Percentiles rank a stretch among this genome's conserved stretches.
These are phyloP conservation scores for Debaryomyces nepalensis DNA, from an alignment of 1,139 yeast species.

Conservation along the genomic window DNA sequence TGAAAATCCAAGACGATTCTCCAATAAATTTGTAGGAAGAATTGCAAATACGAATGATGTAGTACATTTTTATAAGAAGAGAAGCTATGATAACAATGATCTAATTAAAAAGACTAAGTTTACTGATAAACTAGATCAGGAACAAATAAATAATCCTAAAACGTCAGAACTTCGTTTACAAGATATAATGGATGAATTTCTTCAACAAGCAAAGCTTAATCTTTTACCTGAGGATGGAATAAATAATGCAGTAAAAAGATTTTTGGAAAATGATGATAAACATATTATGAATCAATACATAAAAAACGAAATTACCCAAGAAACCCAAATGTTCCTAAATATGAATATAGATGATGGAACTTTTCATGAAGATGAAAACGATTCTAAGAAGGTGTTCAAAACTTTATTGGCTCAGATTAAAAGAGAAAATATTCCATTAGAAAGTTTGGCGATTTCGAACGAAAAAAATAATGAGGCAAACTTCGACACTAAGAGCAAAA, in stretches of 20 bases:
- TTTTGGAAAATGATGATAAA: slow-evolving; percentile 84
- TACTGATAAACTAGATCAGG: slow-evolving; percentile 27
- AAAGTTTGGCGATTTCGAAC: not conserved
- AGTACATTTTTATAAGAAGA: slow-evolving; percentile 67
- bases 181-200: slow-evolving; percentile 54
- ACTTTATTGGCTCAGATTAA: slow-evolving; percentile 32
- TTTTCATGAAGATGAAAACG: slow-evolving; percentile 34
- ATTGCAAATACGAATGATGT: slow-evolving; percentile 92
- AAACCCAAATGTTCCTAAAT: slow-evolving; percentile 59
- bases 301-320: slow-evolving; percentile 65
- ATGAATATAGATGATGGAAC: slow-evolving; percentile 43
- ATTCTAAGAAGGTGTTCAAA: slow-evolving; percentile 35
- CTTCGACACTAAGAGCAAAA: slow-evolving; percentile 1
- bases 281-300: slow-evolving; percentile 70
- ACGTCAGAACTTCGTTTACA: slow-evolving; percentile 23
- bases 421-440: slow-evolving; percentile 17
- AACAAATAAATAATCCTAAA: slow-evolving; percentile 22
- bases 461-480: not conserved
- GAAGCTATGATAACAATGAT: slow-evolving; percentile 18
- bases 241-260: slow-evolving; percentile 70
- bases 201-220: slow-evolving; percentile 65
- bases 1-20: slow-evolving; percentile 87
- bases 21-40: slow-evolving; percentile 85
- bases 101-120: slow-evolving; percentile 26
- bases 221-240: slow-evolving; percentile 80